Evolutionary conservation across 179 eudicot genomes (phyloP).

Genomic region (Gypsophila paniculata): DNA sequence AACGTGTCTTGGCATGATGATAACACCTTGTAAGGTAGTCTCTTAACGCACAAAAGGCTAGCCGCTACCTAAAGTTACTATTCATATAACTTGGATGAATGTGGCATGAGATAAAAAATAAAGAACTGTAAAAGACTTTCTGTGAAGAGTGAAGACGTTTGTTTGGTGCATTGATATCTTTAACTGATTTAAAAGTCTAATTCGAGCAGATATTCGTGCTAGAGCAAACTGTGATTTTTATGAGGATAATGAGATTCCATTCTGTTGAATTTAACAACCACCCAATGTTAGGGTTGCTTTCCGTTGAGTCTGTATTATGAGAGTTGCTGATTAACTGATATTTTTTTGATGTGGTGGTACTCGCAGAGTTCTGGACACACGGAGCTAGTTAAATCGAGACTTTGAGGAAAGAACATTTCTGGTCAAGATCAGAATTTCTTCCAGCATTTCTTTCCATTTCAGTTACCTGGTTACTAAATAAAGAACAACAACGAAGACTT

Average conservation of each 20-base stretch:
- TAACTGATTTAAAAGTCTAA: too few species aligned
- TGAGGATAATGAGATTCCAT: neutral
- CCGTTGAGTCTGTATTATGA: neutral
- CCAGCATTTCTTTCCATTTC: too few species aligned
- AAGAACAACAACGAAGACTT: too few species aligned
- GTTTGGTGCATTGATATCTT: neutral
- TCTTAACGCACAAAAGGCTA: neutral
- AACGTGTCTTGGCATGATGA: neutral
- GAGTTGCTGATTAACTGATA: neutral
- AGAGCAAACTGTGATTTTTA: neutral
- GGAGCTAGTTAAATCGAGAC: constrained; percentile 29
- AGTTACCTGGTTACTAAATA: too few species aligned
- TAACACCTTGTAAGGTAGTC: neutral
- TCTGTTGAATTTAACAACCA: neutral
- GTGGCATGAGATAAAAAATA: too few species aligned
- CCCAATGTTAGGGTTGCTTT: neutral
- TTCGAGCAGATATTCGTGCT: neutral
- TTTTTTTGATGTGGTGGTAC: neutral
- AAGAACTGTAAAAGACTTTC: neutral
- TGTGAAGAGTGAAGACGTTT: neutral
- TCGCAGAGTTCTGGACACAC: constrained; percentile 35
- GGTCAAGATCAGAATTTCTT: too few species aligned
- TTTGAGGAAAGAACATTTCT: constrained; percentile 24
- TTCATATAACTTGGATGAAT: neutral
- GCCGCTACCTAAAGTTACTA: neutral